Evolutionary conservation across 2,329 filamentous ascomycete species (phyloP).

Genomic region (Pseudophaeomoniella oleicola): DNA sequence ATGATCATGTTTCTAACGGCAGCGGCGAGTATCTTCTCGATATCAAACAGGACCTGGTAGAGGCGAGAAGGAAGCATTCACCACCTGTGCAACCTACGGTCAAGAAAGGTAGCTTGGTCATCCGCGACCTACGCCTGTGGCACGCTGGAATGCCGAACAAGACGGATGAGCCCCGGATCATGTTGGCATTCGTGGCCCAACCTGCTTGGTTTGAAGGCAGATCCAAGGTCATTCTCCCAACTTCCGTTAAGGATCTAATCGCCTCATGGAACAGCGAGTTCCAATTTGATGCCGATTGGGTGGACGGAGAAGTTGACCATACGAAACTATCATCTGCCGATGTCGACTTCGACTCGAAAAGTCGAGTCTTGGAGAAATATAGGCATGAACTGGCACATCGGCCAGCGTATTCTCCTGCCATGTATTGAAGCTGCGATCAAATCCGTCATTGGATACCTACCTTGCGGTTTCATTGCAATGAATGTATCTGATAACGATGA

Average conservation of each 20-base stretch:
- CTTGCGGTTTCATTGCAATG: too few relatives aligned
- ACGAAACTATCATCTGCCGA: constrained; percentile 9
- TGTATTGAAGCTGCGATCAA: constrained; percentile 11
- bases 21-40: constrained; percentile 9
- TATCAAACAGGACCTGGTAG: constrained; percentile 19
- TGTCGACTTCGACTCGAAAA: constrained; percentile 10
- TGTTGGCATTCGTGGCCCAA: constrained; percentile 32
- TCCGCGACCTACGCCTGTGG: constrained; percentile 48
- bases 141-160: constrained; percentile 49
- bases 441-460: too few relatives aligned
- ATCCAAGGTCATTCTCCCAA: constrained; percentile 8
- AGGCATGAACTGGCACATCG: constrained; percentile 7
- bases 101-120: constrained; percentile 36
- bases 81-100: constrained; percentile 25
- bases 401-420: constrained; percentile 9
- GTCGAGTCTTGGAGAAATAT: constrained; percentile 5
- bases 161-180: constrained; percentile 35
- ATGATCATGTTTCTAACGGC: constrained; percentile 12
- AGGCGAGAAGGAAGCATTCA: constrained; percentile 16
- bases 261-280: constrained; percentile 9
- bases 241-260: constrained; percentile 9
- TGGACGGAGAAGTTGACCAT: constrained; percentile 10
- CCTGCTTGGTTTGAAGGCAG: constrained; percentile 11
- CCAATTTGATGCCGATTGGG: constrained; percentile 9
- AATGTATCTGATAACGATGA: too few relatives aligned